phyloP scores from a whole-genome alignment of 2,329 filamentous ascomycete genomes.

The Aspergillus puulaauensis region DNA sequence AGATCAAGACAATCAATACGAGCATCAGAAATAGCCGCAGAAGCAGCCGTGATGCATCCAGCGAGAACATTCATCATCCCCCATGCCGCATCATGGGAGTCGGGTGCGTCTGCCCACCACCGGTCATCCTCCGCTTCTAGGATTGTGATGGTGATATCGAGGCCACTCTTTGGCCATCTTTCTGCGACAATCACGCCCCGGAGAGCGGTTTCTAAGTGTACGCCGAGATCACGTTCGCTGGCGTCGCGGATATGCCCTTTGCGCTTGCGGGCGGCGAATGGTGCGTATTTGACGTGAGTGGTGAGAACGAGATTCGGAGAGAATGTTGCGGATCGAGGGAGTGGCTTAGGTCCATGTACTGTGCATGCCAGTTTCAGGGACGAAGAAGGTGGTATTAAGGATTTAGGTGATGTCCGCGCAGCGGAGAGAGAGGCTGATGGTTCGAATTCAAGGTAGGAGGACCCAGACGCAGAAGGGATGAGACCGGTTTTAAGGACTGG shows the following conservation, averaged over 20 bases:
- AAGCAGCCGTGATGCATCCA: conserved; percentile 89
- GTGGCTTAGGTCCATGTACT: conserved; percentile 86
- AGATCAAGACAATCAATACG: conserved; percentile 95
- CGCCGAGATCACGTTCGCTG: conserved; percentile 82
- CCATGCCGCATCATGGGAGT: conserved; percentile 64
- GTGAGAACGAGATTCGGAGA: conserved; percentile 88
- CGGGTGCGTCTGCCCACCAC: conserved; percentile 59
- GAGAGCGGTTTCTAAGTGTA: conserved; percentile 87
- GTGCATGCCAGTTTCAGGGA: conserved; percentile 90
- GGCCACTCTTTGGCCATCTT: conserved; percentile 95
- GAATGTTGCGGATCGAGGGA: conserved; percentile 87
- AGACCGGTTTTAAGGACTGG: conserved; percentile 86
- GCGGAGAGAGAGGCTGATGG: conserved; percentile 47
- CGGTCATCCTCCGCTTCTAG: conserved; percentile 87
- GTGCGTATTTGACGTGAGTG: conserved; percentile 94
- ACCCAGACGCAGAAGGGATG: conserved; percentile 89
- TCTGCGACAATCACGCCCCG: conserved; percentile 88
- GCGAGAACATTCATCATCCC: conserved; percentile 89
- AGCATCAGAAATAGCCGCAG: conserved; percentile 88
- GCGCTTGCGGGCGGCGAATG: conserved; percentile 81
- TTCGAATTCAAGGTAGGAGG: conserved; percentile 64
- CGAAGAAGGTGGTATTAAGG: conserved; percentile 55
- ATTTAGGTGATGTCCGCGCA: conserved; percentile 43
- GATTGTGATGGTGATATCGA: conserved; percentile 92
- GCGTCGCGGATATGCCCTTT: conserved; percentile 84